Evolutionary conservation across 352 stramenopile genomes (phyloP).

Genomic region (Phytophthora podocarpi): DNA sequence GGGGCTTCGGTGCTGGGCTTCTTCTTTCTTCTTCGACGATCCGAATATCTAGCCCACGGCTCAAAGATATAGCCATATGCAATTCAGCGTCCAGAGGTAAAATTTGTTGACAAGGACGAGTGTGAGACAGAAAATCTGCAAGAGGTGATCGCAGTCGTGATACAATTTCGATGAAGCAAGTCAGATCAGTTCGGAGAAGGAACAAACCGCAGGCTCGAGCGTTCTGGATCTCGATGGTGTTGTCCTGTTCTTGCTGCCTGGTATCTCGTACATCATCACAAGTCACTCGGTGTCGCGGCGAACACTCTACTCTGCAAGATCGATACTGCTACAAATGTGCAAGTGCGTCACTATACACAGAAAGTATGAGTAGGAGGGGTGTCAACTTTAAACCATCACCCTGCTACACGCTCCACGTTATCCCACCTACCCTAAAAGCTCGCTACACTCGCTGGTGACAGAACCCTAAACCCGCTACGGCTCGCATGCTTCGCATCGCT

Average conservation of each 20-base stretch:
- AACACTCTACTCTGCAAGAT: not conserved
- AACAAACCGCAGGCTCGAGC: not conserved
- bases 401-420: no score
- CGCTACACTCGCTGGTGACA: no score
- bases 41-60: not conserved
- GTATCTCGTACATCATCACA: not conserved
- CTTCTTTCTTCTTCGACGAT: slow-evolving; percentile 5
- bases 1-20: no score
- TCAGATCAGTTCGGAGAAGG: slow-evolving; percentile 3
- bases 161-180: slow-evolving; percentile 3
- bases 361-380: no score
- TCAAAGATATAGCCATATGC: not conserved
- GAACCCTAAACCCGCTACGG: no score
- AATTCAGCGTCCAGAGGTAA: not conserved
- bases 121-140: not conserved
- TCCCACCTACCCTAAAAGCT: no score
- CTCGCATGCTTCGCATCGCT: no score
- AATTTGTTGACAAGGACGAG: not conserved
- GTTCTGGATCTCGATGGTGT: not conserved
- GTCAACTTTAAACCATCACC: no score
- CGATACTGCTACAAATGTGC: not conserved
- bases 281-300: not conserved
- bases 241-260: not conserved
- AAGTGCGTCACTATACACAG: no score
- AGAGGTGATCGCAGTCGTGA: not conserved